These are phyloP conservation scores for Ormosia emarginata DNA, from an alignment of 306 rosid species.

Conservation along the genomic window DNA sequence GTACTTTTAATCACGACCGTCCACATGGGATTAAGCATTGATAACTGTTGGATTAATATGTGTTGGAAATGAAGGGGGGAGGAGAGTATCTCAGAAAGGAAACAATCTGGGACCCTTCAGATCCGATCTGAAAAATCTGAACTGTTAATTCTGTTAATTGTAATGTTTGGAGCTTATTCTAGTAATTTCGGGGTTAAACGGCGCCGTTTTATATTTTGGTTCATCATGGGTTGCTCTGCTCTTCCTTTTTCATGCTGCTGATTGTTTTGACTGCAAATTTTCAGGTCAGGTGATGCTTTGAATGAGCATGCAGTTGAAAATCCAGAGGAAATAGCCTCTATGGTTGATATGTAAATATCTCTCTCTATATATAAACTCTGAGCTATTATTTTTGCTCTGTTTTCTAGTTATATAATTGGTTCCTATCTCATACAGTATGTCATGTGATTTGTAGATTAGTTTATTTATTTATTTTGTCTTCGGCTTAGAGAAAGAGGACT, in stretches of 20 bases:
- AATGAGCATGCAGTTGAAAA: conserved; percentile 76
- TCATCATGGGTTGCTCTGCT: not conserved
- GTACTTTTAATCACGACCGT: not conserved
- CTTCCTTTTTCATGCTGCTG: not conserved
- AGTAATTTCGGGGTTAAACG: not conserved
- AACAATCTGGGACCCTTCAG: conserved; percentile 15
- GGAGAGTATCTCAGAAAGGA: not conserved
- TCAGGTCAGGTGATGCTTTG: conserved; percentile 44
- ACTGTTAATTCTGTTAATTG: conserved; percentile 20
- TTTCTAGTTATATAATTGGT: conserved; percentile 17
- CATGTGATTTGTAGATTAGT: conserved; percentile 32
- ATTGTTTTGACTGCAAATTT: not conserved
- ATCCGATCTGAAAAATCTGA: conserved; percentile 45
- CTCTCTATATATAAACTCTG: not conserved
- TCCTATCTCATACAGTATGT: not conserved
- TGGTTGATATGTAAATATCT: conserved; percentile 69
- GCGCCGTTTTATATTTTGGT: not conserved
- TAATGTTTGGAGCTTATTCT: conserved; percentile 2
- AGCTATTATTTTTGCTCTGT: not conserved
- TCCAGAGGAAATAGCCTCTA: conserved; percentile 83
- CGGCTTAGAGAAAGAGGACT: not conserved
- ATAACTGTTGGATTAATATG: conserved; percentile 7
- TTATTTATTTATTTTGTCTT: conserved; percentile 5
- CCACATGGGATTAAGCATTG: not conserved
- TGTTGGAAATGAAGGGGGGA: not conserved